Evolutionary conservation across 176 grass and related monocot species (phyloP).

Genomic region (Ananas comosus): DNA sequence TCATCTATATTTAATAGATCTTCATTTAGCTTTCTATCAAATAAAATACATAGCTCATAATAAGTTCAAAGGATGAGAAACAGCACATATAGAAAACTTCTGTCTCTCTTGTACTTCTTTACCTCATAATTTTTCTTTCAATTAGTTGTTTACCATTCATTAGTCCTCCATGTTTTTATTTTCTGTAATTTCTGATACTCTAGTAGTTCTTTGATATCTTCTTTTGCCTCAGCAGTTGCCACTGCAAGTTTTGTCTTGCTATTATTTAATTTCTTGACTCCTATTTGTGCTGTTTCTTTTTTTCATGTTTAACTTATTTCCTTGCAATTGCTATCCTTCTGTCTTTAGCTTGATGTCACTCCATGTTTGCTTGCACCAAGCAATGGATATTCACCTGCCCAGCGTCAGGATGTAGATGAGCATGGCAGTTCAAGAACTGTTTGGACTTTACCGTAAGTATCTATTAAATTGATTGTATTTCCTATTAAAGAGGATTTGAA

Average conservation of each 20-base stretch:
- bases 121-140: background rate
- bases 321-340: slow-evolving; percentile 21
- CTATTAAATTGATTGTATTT: slow-evolving; percentile 15
- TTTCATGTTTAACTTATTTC: slow-evolving; percentile 3
- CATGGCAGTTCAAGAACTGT: slow-evolving; percentile 33
- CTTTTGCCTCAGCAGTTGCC: background rate
- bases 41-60: background rate
- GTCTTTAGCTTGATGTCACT: slow-evolving; percentile 74
- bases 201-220: background rate
- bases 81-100: background rate
- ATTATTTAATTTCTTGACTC: background rate
- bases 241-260: background rate
- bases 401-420: slow-evolving; percentile 28
- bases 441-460: slow-evolving; percentile 84
- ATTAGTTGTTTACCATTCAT: background rate
- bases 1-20: background rate
- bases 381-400: slow-evolving; percentile 41
- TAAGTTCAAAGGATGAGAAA: background rate
- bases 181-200: background rate
- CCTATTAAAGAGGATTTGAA: background rate
- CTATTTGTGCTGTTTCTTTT: background rate
- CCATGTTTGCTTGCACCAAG: slow-evolving; percentile 78
- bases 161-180: background rate
- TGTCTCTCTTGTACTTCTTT: background rate
- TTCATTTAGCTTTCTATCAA: no score